phyloP scores from a whole-genome alignment of 1,284 basidiomycete genomes.

The Agaricales sp. region DNA sequence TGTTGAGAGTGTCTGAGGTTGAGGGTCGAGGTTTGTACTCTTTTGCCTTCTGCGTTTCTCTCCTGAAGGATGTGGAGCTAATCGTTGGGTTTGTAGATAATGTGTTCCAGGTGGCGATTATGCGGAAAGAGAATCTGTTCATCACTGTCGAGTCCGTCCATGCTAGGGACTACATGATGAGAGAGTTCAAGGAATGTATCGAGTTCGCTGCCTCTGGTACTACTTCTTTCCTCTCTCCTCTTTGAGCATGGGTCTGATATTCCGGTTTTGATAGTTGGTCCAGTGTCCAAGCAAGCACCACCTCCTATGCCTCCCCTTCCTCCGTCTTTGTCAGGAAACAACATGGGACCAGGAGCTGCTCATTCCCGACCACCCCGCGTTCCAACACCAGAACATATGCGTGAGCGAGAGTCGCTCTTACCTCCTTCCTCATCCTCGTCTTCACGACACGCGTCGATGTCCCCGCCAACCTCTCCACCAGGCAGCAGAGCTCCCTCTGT shows the following conservation, averaged over 20 bases:
- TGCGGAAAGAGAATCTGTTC: conserved; percentile 81
- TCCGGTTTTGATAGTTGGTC: conserved; percentile 32
- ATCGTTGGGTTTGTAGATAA: conserved; percentile 36
- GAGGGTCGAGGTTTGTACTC: conserved; percentile 40
- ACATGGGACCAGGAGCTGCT: not conserved
- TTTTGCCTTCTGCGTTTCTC: conserved; percentile 8
- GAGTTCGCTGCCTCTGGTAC: conserved; percentile 70
- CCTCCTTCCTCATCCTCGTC: not conserved
- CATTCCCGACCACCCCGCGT: not conserved
- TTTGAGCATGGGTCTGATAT: conserved; percentile 4
- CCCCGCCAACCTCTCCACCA: not conserved
- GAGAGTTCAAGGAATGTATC: conserved; percentile 79
- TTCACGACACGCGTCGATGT: not conserved
- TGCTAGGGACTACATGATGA: conserved; percentile 56
- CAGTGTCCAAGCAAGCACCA: conserved; percentile 45
- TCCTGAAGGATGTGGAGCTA: conserved; percentile 4
- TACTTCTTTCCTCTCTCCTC: conserved; percentile 20
- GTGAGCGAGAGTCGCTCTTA: not conserved
- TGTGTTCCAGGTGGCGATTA: conserved; percentile 69
- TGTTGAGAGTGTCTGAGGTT: conserved; percentile 65
- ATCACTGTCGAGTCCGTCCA: conserved; percentile 57
- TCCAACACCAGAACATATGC: not conserved
- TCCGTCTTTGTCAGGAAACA: conserved; percentile 2
- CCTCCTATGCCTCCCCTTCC: conserved; percentile 43
- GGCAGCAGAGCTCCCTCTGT: not conserved